Conservation (phyloP, 305 asterid genomes). For the Rubia peregrina region DNA sequence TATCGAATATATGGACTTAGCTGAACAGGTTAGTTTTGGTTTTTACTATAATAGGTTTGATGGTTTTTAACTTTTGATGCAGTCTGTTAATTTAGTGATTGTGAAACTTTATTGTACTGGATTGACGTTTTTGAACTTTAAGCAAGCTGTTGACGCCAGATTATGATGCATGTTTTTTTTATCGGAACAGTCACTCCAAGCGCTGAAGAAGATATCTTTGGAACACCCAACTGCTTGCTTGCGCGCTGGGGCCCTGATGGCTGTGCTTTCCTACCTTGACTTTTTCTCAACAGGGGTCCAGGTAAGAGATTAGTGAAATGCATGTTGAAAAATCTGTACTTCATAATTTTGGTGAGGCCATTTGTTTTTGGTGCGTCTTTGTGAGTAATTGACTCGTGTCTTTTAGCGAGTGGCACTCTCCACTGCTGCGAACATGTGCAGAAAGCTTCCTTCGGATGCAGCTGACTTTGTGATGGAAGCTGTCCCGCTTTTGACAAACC, state of each 20-base stretch:
- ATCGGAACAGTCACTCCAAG: constrained; percentile 84
- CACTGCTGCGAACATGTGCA: constrained; percentile 99
- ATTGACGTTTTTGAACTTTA: not conserved
- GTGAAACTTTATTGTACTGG: not conserved
- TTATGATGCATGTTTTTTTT: constrained; percentile 16
- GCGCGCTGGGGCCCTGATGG: constrained; percentile 98
- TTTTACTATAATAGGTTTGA: not conserved
- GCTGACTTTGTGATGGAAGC: constrained; percentile 99
- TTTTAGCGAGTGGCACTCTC: constrained; percentile 88
- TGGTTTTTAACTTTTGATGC: not conserved
- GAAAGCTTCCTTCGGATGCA: constrained; percentile 94
- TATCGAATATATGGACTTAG: constrained; percentile 98
- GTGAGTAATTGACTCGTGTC: constrained; percentile 5
- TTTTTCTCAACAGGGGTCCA: constrained; percentile 98
- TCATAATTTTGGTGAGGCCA: not conserved
- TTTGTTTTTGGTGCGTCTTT: not conserved
- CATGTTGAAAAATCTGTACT: constrained; percentile 8
- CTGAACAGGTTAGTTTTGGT: constrained; percentile 70
- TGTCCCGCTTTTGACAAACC: constrained; percentile 92
- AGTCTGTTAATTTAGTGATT: not conserved
- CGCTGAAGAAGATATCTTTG: constrained; percentile 94
- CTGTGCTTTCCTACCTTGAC: constrained; percentile 96
- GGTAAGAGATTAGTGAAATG: constrained; percentile 37
- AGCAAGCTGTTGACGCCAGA: not conserved
- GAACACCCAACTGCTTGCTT: constrained; percentile 99